Evolutionary conservation across 768 basidiomycete species (phyloP).

Genomic region (Tylopilus sp.): DNA sequence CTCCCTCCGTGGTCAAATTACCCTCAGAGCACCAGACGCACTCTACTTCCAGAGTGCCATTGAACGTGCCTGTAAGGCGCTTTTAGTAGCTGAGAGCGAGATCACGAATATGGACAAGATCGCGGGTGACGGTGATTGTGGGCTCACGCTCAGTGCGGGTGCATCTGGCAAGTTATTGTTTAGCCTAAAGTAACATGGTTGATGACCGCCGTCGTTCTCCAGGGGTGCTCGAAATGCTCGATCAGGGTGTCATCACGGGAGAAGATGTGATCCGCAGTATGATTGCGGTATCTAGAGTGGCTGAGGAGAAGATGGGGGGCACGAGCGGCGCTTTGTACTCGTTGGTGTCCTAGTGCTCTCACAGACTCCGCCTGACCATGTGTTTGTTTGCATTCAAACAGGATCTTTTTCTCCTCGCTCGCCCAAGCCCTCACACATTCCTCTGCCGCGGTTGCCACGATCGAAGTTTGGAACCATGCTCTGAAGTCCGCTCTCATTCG

Average conservation of each 20-base stretch:
- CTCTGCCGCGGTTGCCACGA: constrained; percentile 30
- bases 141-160: constrained; percentile 68
- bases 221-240: constrained; percentile 62
- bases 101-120: constrained; percentile 91
- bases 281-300: constrained; percentile 65
- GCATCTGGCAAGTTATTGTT: constrained; percentile 51
- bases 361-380: not conserved
- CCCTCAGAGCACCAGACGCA: constrained; percentile 41
- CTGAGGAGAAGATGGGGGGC: constrained; percentile 86
- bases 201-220: not conserved
- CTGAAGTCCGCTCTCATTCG: constrained; percentile 54
- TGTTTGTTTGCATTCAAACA: constrained; percentile 25
- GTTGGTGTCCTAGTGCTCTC: constrained; percentile 42
- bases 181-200: not conserved
- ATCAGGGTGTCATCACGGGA: constrained; percentile 54
- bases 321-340: constrained; percentile 91
- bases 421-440: constrained; percentile 63
- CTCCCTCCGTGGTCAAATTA: constrained; percentile 1
- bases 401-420: constrained; percentile 89
- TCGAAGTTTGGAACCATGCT: constrained; percentile 57
- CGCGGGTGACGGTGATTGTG: constrained; percentile 86
- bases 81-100: constrained; percentile 80
- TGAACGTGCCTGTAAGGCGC: constrained; percentile 54
- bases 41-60: constrained; percentile 53
- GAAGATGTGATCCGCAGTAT: constrained; percentile 62